phyloP scores from a whole-genome alignment of 495 filamentous ascomycete genomes.

The Achaetomiella virescens region DNA sequence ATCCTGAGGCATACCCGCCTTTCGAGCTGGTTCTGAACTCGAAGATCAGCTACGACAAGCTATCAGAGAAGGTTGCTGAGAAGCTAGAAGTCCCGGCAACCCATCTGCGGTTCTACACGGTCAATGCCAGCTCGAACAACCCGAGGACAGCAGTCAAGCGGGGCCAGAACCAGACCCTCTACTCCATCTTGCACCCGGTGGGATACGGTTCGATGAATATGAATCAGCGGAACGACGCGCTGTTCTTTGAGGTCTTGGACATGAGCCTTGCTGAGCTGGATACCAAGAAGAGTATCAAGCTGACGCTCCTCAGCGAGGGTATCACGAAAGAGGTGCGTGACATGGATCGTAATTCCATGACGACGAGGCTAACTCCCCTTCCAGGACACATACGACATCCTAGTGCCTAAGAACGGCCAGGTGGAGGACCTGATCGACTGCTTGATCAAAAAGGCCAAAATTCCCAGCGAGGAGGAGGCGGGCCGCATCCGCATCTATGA shows the following conservation, averaged over 20 bases:
- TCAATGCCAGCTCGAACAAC: slow-evolving; percentile 66
- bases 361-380: slow-evolving; percentile 14
- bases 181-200: slow-evolving; percentile 62
- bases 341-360: neutral
- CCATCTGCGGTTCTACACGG: slow-evolving; percentile 83
- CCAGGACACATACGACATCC: slow-evolving; percentile 67
- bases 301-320: slow-evolving; percentile 82
- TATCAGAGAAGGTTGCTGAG: slow-evolving; percentile 80
- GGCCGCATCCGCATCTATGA: slow-evolving; percentile 71
- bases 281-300: slow-evolving; percentile 74
- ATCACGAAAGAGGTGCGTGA: slow-evolving; percentile 73
- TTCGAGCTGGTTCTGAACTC: slow-evolving; percentile 73
- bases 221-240: slow-evolving; percentile 63
- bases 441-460: slow-evolving; percentile 70
- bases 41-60: slow-evolving; percentile 85
- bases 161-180: slow-evolving; percentile 54
- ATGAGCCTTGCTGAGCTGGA: slow-evolving; percentile 90
- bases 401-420: slow-evolving; percentile 75
- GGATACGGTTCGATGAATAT: slow-evolving; percentile 45
- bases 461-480: slow-evolving; percentile 63
- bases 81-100: slow-evolving; percentile 70
- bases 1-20: slow-evolving; percentile 43
- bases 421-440: slow-evolving; percentile 68
- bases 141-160: slow-evolving; percentile 72
- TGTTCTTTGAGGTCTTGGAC: slow-evolving; percentile 90